These are phyloP conservation scores for Termitomyces sp. DNA, from an alignment of 768 basidiomycete species.

Conservation along the genomic window DNA sequence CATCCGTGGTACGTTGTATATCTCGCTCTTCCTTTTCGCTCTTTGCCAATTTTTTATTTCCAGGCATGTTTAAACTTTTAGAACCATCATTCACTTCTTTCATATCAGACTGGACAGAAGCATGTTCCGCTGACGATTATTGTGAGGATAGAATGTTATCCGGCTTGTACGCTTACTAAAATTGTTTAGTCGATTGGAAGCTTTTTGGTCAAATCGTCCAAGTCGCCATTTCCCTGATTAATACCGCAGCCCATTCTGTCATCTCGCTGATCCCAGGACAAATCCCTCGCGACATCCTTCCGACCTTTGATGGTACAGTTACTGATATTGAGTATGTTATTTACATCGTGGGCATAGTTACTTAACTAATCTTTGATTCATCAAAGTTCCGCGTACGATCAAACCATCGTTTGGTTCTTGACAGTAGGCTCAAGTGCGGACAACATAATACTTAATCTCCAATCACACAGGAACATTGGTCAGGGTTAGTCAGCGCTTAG, in stretches of 20 bases:
- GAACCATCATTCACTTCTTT: slow-evolving; percentile 32
- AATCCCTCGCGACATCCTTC: slow-evolving; percentile 19
- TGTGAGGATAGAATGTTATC: slow-evolving; percentile 31
- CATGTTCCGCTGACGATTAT: slow-evolving; percentile 31
- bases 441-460: slow-evolving; percentile 32
- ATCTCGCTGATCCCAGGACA: slow-evolving; percentile 23
- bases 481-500: slow-evolving; percentile 29
- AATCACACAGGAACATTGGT: slow-evolving; percentile 38
- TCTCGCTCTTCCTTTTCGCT: not conserved
- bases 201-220: slow-evolving; percentile 43
- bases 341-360: not conserved
- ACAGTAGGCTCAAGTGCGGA: slow-evolving; percentile 23
- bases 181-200: slow-evolving; percentile 49
- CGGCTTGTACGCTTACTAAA: not conserved
- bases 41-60: slow-evolving; percentile 6
- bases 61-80: slow-evolving; percentile 37
- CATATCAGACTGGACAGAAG: slow-evolving; percentile 41
- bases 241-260: slow-evolving; percentile 25
- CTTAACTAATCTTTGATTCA: slow-evolving; percentile 4
- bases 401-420: slow-evolving; percentile 34
- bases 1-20: slow-evolving; percentile 34
- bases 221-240: slow-evolving; percentile 33
- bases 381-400: slow-evolving; percentile 35
- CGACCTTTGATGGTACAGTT: slow-evolving; percentile 24
- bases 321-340: slow-evolving; percentile 9